Percentiles rank a stretch among this genome's conserved stretches.
Evolutionary conservation across 805 yeast genomes (phyloP).

Genomic region (Torulaspora franciscae): DNA sequence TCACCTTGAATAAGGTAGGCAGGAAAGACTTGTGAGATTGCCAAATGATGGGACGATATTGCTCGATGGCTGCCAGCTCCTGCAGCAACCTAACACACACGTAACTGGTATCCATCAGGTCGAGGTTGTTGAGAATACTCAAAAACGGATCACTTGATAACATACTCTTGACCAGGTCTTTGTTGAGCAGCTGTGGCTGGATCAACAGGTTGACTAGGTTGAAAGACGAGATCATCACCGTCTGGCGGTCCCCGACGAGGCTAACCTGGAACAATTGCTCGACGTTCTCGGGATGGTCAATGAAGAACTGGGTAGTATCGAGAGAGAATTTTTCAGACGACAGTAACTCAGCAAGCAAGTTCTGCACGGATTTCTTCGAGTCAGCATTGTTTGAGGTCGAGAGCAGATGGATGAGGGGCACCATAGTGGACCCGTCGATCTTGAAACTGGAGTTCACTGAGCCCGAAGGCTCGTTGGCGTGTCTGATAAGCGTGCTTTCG

Average conservation of each 20-base stretch:
- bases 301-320: constrained; percentile 23
- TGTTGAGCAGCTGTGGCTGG: constrained; percentile 23
- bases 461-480: constrained; percentile 46
- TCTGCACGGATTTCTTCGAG: constrained; percentile 30
- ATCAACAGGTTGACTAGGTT: constrained; percentile 32
- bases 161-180: constrained; percentile 19
- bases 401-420: constrained; percentile 30
- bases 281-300: constrained; percentile 20
- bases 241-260: constrained; percentile 29
- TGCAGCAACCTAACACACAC: constrained; percentile 33
- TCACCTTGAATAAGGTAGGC: constrained; percentile 47
- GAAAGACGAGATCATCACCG: constrained; percentile 31
- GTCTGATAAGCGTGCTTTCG: constrained; percentile 27
- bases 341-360: constrained; percentile 31
- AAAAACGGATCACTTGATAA: constrained; percentile 23
- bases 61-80: constrained; percentile 30
- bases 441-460: constrained; percentile 25
- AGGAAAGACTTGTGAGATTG: constrained; percentile 38
- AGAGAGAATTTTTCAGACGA: constrained; percentile 21
- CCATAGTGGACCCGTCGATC: constrained; percentile 16
- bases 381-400: constrained; percentile 27
- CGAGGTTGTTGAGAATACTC: constrained; percentile 24
- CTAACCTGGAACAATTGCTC: constrained; percentile 25
- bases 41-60: constrained; percentile 30
- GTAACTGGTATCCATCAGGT: constrained; percentile 32